Evolutionary conservation across 257 asterid genomes (phyloP).

Genomic region (Solanum lycopersicoides): DNA sequence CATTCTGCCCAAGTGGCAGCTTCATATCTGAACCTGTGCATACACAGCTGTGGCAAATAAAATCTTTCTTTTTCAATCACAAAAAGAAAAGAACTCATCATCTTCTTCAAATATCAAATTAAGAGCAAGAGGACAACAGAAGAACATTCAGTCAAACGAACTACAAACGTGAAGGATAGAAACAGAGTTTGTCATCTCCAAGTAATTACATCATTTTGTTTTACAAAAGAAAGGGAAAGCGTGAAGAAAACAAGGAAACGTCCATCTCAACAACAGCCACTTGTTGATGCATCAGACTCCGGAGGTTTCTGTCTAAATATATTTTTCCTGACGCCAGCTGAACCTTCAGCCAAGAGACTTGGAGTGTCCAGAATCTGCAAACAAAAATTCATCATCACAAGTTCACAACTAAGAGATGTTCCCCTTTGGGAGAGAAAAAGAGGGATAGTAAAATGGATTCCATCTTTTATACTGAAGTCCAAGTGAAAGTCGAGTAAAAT

Average conservation of each 20-base stretch:
- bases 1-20: neutral
- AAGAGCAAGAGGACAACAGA: neutral
- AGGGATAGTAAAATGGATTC: neutral
- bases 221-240: neutral
- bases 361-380: constrained; percentile 91
- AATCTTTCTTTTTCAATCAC: neutral
- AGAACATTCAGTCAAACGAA: neutral
- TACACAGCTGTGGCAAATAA: neutral
- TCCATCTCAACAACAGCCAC: constrained; percentile 70
- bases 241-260: neutral
- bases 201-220: neutral
- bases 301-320: constrained; percentile 91
- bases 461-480: neutral
- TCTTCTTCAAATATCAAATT: neutral
- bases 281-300: constrained; percentile 52
- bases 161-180: neutral
- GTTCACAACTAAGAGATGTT: neutral
- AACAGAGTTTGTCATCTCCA: neutral
- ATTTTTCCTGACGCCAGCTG: constrained; percentile 65
- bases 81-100: neutral
- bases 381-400: neutral
- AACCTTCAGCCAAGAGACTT: constrained; percentile 74
- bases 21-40: neutral
- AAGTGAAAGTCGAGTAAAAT: neutral
- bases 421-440: neutral